Conservation (phyloP, 116 monocot genomes). For the Iris pallida region DNA sequence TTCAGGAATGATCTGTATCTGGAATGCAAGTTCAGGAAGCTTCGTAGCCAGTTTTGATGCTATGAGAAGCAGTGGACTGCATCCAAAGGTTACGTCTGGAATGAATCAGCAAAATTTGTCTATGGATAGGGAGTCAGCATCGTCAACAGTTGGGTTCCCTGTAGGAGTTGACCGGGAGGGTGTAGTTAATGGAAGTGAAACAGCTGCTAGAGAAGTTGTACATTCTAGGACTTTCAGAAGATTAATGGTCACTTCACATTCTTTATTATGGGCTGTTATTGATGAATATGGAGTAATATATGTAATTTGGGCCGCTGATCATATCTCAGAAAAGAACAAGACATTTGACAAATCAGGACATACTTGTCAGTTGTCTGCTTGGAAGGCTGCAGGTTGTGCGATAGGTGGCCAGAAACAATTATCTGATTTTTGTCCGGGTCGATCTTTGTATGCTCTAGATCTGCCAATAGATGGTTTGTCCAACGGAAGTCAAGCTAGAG, state of each 20-base stretch:
- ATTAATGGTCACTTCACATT: conserved; percentile 54
- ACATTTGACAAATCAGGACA: conserved; percentile 4
- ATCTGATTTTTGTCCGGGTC: conserved; percentile 12
- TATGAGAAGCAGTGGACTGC: conserved; percentile 19
- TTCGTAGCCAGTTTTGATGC: conserved; percentile 38
- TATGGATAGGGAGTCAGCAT: conserved; percentile 2
- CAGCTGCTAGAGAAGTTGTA: conserved; percentile 2
- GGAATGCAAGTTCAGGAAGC: conserved; percentile 43
- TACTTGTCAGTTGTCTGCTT: conserved; percentile 27
- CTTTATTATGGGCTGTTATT: conserved; percentile 43
- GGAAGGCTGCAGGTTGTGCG: conserved; percentile 57
- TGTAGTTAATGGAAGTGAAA: conserved; percentile 11
- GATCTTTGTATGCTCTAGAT: conserved; percentile 13
- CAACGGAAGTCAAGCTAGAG: background rate
- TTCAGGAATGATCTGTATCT: conserved; percentile 57
- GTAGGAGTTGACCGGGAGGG: conserved; percentile 3
- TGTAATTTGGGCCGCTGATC: conserved; percentile 36
- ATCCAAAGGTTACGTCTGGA: conserved; percentile 10
- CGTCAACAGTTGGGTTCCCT: background rate
- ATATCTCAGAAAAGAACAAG: conserved; percentile 30
- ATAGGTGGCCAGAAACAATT: conserved; percentile 37
- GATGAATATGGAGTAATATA: conserved; percentile 77
- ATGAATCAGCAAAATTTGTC: conserved; percentile 3
- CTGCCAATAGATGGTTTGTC: conserved; percentile 2
- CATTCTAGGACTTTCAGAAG: conserved; percentile 41